Base-by-base conservation (phyloP, 192 early-diverging fungal genomes). In the Chytriomyces hyalinus region DNA sequence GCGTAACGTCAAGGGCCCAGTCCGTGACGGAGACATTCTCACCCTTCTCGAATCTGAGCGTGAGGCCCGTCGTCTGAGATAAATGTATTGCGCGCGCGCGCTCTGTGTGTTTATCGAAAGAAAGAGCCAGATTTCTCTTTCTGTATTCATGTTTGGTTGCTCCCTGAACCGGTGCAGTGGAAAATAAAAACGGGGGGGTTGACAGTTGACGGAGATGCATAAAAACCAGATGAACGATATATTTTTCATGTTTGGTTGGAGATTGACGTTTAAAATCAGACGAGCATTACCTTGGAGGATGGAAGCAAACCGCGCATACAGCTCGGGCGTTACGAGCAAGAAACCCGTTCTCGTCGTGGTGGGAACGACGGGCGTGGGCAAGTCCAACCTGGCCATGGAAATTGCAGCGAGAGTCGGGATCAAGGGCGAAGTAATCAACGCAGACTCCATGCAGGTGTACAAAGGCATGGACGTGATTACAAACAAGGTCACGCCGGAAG, bases 1-100 rank as follows among this genome's bases (percentile, higher is more conserved):
- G 89, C 95, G 97, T 86, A 99, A 99, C 90, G 97, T 99, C 81
- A 97, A 97, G 92, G 97, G 97, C 72, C 97, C 97, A 80, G 97
- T 99, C 77, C 94, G 96, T 80, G 96, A 97, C 84, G 92, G 93
- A 89, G 84, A 96, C 84, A 92, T 98, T 80, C 87, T 98, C 81
- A 94, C 94, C 86, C 92, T 99, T 71, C 91, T 98, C 85, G 97
- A 99, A 87, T 96, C 96, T 73, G 97, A 99, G 89, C 96, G 97
- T 91, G 97, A 99, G 86, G 97, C 97, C 80, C 93, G 97, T 82
- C 94, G 97, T 86, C 95, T 99, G 80, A 93, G 97, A 87, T 98
- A 94, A 96, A 36, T 36, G 36, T 36, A 36, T 36, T 36, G 36
- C 36, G 36, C 36, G 36, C 36, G 36, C 36, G 36, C 36, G 36